Evolutionary conservation across 106 monocot genomes (phyloP), one percentile per base, ranked within the genome.

Genomic region (Allium cepa): DNA sequence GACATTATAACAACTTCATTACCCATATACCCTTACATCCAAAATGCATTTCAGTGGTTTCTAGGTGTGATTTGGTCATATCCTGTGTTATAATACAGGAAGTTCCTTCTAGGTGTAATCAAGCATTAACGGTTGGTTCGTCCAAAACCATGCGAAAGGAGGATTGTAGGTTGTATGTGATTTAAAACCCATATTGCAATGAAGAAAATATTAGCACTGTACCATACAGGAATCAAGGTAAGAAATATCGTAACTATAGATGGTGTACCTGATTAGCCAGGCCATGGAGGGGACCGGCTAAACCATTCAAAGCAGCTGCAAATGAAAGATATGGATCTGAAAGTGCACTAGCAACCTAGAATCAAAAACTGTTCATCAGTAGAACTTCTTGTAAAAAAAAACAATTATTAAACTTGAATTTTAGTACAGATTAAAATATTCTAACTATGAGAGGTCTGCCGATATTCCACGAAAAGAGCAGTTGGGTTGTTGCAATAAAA

Each of bases 201-300:
- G 15, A 55, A 55, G 15, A 8, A 13, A 36, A 36, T 36, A 36
- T 36, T 36, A 36, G 36, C 36, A 36, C 36, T 36, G 5, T 36
- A 36, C 36, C 36, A 36, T 36, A 5, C 4, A 36, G 36, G 36
- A 36, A 36, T 36, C 5, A 36, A 36, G 36, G 36, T 36, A 36
- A 36, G 36, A 36, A 36, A 36, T 36, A 36, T 36, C 3, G 3
- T 36, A 36, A 36, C 36, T 11, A 27, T 51, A 50, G 53, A 53
- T 49, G 13, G 0, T 18, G 57, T 79, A 92, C 97, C 92, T 97
- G 97, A 87, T 97, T 97, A 69, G 97, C 97, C 68, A 97, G 85
- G 13, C 97, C 97, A 79, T 97, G 97, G 27, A 97, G 87, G 66
- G 97, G 97, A 6, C 97, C 97, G 72, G 97, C 97, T 61, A 97